Evolutionary conservation across 2,329 filamentous ascomycete species (phyloP), one percentile per base, ranked within the genome.

Genomic region (Fusarium verticillioides): DNA sequence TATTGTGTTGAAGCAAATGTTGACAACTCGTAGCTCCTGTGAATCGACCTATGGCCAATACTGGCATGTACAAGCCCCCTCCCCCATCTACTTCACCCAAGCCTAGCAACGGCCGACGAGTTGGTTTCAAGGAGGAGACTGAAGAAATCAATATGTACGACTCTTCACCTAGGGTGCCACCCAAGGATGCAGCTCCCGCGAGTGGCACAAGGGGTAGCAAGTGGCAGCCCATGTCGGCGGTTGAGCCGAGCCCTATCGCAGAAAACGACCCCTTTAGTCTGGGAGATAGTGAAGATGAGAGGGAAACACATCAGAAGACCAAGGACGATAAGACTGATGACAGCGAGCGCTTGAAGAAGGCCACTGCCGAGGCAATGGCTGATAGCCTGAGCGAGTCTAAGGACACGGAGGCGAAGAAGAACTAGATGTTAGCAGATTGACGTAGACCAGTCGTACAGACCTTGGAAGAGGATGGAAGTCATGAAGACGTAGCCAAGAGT

Each of bases 261-360:
- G 95, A 98, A 76, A 96, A 97, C 77, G 96, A 99, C 79, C 96
- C 96, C 0, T 99, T 99, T 84, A 98, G 95, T 78, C 88, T 99
- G 19, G 96, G 96, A 9, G 96, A 98, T 77, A 97, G 94, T 78
- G 96, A 98, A 75, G 95, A 97, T 75, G 96, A 99, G 82, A 96
- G 95, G 83, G 87, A 83, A 60, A 81, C 83, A 63, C 86, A 87
- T 77, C 82, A 85, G 78, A 87, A 89, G 78, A 87, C 91, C 66
- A 87, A 88, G 78, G 84, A 87, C 34, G 80, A 80, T 73, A 89
- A 88, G 77, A 78, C 85, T 73, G 88, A 90, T 60, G 88, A 92
- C 63, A 86, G 80, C 70, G 92, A 91, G 78, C 88, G 87, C 78
- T 81, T 91, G 77, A 92, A 91, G 85, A 88, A 91, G 81, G 90